Conservation (phyloP, 495 filamentous ascomycete species). For the Penicillium pulvis region DNA sequence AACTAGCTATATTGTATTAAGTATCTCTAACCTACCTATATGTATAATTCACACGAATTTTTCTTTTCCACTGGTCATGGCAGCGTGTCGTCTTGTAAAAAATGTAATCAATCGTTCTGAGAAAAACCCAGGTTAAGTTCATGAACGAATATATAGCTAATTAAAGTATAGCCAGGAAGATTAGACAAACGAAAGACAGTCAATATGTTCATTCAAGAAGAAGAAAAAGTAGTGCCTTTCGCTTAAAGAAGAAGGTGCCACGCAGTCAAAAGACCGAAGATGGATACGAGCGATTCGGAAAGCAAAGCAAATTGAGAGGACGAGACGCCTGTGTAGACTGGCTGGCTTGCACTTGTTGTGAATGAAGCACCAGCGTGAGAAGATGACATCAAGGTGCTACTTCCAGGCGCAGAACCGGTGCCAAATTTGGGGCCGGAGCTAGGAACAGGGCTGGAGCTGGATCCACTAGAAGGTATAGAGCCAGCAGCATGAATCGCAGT, state of each 20-base stretch:
- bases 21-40: no score
- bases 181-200: not conserved
- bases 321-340: not conserved
- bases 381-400: not conserved
- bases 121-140: not conserved
- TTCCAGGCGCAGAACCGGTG: not conserved
- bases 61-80: no score
- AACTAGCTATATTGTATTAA: no score
- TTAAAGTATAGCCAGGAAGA: not conserved
- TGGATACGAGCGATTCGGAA: not conserved
- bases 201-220: not conserved
- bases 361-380: not conserved
- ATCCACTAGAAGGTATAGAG: not conserved
- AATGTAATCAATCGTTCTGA: not conserved
- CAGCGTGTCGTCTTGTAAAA: not conserved
- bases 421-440: not conserved
- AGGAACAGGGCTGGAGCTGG: not conserved
- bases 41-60: no score
- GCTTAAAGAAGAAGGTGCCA: not conserved
- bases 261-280: not conserved
- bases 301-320: not conserved
- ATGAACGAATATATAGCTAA: not conserved
- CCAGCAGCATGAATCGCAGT: not conserved
- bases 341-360: not conserved
- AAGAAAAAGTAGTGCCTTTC: not conserved